Percentiles rank a stretch among this genome's conserved stretches.
Evolutionary conservation across 225 moss, liverwort and hornwort genomes (phyloP).

Genomic region (Marchantia polymorpha): DNA sequence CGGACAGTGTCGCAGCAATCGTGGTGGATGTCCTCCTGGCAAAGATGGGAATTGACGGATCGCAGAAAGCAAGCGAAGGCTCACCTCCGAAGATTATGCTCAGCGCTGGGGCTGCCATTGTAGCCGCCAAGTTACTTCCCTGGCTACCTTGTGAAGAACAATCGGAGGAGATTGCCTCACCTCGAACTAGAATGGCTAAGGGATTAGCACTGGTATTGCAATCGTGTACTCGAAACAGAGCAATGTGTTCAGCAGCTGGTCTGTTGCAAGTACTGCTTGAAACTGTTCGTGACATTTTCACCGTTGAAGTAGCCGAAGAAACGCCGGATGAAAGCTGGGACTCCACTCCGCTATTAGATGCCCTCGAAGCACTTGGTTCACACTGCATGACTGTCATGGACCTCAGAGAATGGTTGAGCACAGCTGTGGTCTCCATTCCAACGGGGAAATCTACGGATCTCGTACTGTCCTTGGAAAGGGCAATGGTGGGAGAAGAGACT

Average conservation of each 20-base stretch:
- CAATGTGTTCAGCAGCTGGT: constrained; percentile 87
- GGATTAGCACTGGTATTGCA: constrained; percentile 75
- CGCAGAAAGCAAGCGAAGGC: constrained; percentile 68
- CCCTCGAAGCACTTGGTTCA: constrained; percentile 89
- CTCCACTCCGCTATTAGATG: constrained; percentile 63
- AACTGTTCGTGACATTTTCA: constrained; percentile 62
- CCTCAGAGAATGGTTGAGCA: constrained; percentile 91
- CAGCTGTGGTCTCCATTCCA: constrained; percentile 65
- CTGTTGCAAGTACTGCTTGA: constrained; percentile 69
- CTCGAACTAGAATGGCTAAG: constrained; percentile 82
- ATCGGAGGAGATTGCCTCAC: constrained; percentile 45
- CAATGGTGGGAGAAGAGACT: constrained; percentile 83
- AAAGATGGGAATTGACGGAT: constrained; percentile 89
- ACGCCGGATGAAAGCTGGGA: constrained; percentile 58
- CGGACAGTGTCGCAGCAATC: constrained; percentile 57
- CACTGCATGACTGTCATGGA: constrained; percentile 84
- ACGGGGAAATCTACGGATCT: constrained; percentile 77
- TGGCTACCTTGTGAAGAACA: constrained; percentile 65
- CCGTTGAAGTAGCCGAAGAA: constrained; percentile 46
- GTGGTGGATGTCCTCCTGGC: constrained; percentile 90
- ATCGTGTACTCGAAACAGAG: constrained; percentile 93
- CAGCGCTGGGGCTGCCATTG: constrained; percentile 81
- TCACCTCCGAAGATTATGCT: constrained; percentile 85
- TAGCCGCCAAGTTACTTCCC: constrained; percentile 78
- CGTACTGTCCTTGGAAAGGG: constrained; percentile 76